phyloP scores from a whole-genome alignment of 495 filamentous ascomycete species.

The Schizothecium vesticola region DNA sequence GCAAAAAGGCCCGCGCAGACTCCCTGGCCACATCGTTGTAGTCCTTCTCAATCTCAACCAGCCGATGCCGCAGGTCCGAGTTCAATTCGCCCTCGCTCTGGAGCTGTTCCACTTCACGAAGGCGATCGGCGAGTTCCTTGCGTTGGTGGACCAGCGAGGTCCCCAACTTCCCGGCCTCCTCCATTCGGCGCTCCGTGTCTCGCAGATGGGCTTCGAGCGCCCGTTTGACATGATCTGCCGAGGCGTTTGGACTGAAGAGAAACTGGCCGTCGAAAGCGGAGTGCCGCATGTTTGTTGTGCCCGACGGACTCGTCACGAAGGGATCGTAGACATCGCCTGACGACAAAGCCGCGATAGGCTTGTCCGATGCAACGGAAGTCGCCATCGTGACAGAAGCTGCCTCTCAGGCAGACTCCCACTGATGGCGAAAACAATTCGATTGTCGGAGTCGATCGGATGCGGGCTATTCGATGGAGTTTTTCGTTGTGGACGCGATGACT shows the following conservation, averaged over 20 bases:
- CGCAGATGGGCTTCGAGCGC: conserved; percentile 85
- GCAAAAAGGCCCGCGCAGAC: conserved; percentile 81
- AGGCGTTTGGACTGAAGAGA: conserved; percentile 69
- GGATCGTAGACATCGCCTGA: conserved; percentile 45
- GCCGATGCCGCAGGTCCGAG: conserved; percentile 73
- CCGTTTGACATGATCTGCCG: conserved; percentile 79
- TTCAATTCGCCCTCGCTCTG: conserved; percentile 76
- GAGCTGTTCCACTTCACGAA: conserved; percentile 78
- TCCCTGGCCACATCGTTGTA: conserved; percentile 93
- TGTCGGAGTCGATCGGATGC: background rate
- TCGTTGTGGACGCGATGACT: background rate
- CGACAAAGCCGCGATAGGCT: conserved; percentile 20
- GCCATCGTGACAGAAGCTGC: conserved; percentile 23
- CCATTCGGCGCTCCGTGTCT: conserved; percentile 84
- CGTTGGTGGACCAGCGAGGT: conserved; percentile 80
- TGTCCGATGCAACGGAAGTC: conserved; percentile 29
- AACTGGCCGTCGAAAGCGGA: conserved; percentile 73
- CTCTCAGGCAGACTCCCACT: conserved; percentile 5
- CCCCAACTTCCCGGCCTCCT: conserved; percentile 84
- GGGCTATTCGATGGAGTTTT: conserved; percentile 9
- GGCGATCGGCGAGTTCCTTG: conserved; percentile 67
- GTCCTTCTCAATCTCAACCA: conserved; percentile 84
- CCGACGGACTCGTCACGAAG: conserved; percentile 41
- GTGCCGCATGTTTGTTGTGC: conserved; percentile 59
- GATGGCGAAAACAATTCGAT: background rate